Base-by-base conservation (phyloP, 108 stramenopile genomes). In the Skeletonema grethae region DNA sequence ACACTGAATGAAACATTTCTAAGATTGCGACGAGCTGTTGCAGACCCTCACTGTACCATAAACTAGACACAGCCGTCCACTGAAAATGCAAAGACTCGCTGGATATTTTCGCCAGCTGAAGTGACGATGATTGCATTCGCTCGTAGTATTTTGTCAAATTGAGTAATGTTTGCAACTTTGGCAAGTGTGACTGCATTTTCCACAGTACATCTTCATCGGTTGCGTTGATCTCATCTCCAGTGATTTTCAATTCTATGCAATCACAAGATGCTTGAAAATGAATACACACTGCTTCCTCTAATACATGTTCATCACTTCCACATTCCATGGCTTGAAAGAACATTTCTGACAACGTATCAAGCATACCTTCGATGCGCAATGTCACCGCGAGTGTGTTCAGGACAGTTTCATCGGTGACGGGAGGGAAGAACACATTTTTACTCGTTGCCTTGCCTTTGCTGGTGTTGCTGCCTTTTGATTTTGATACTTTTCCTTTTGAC, bases 341-440 rank as follows among this genome's bases (percentile, higher is more conserved):
- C 76, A 77, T 65, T 24, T 66, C 64, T 9, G 68, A 69, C 64
- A 70, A 25, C 24, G 76, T 77, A 46, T 61, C 76, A 36, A 39
- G 53, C 41, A 77, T 25, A 9, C 65, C 69, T 24, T 61, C 57
- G 16, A 36, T 50, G 15, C 57, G 53, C 8, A 77, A 59, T 13
- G 76, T 70, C 4, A 77, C 65, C 4, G 58, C 69, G 2, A 77
- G 45, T 20, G 76, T 77, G 32, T 64, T 34, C 5, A 77, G 65
- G 59, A 77, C 76, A 45, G 69, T 70, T 53, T 70, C 69, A 45
- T 77, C 76, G 4, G 76, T 77, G 11, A 77, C 57, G 15, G 70
- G 69, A 16, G 69, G 59, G 24, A 25, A 61, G 41, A 18, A 67
- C 11, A 48, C 46, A 48, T 18, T 48, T 48, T 48, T 48, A 18